Conservation (phyloP, 164 flowering plant genomes). For the Euptelea pleiosperma region DNA sequence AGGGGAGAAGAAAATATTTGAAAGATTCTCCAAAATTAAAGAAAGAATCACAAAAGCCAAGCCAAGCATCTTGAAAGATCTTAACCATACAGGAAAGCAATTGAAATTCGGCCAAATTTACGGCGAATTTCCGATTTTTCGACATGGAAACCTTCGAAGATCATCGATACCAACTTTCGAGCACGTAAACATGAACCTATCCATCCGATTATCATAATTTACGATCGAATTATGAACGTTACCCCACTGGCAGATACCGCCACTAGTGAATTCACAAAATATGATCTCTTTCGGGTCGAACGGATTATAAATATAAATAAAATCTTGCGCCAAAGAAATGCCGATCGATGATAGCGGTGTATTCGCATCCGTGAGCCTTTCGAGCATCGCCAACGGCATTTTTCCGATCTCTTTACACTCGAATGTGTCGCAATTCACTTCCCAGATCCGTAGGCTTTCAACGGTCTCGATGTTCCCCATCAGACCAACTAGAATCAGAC, state of each 20-base stretch:
- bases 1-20: too few relatives aligned
- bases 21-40: too few relatives aligned
- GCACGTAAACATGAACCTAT: conserved; percentile 41
- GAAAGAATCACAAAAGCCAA: too few relatives aligned
- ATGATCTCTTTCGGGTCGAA: conserved; percentile 38
- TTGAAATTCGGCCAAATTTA: conserved; percentile 2
- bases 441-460: conserved; percentile 44
- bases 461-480: conserved; percentile 28
- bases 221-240: conserved; percentile 25
- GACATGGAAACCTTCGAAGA: conserved; percentile 25
- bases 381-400: conserved; percentile 45
- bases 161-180: conserved; percentile 40
- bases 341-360: conserved; percentile 20
- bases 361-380: conserved; percentile 26
- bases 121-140: conserved; percentile 13
- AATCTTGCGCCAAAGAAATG: conserved; percentile 23
- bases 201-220: conserved; percentile 18
- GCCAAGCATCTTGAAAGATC: too few relatives aligned
- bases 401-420: conserved; percentile 35
- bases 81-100: too few relatives aligned
- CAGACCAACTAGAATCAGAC: conserved; percentile 48
- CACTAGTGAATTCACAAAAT: conserved; percentile 34
- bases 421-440: conserved; percentile 28
- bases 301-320: conserved; percentile 36
- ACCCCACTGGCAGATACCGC: conserved; percentile 40